Base-by-base conservation (phyloP, 768 basidiomycete genomes). In the Lactarius indigo region DNA sequence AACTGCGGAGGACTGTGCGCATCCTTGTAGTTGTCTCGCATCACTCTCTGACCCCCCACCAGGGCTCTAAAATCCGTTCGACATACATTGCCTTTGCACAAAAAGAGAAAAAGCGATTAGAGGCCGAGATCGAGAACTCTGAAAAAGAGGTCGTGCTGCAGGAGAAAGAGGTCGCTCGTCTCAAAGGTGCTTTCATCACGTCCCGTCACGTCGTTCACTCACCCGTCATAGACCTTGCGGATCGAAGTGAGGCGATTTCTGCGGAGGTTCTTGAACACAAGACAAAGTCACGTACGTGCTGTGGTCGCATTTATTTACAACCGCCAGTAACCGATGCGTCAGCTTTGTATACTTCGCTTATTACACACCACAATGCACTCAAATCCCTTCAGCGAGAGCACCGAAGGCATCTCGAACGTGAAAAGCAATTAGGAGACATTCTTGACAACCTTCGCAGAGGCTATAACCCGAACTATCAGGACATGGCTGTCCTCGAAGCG, bases 401-500 rank as follows among this genome's bases (percentile, higher is more conserved):
- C 74, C 79, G 87, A 64, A 85, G 87, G 67, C 87, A 91, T 65
- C 75, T 92, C 31, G 85, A 90, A 66, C 88, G 89, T 60, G 87
- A 96, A 73, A 84, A 84, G 66, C 82, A 86, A 56, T 85, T 99
- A 2, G 90, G 89, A 28, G 84, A 88, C n/a, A 92, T 99, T 59
- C 83, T 99, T 7, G 84, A 87, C 65, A 80, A 87, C 33, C 84
- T 99, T 13, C 84, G 92, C 26, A 84, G 85, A 12, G 88, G 90
- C 5, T 98, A 97, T 79, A 99, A 99, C 75, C 96, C 96, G 18
- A 99, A 99, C 76, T 98, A 98, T 77, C 96, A 98, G 75, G 96
- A 99, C 74, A 98, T 99, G 96, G 95, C 94, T 2, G 96, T 98
- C 57, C 85, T 97, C 33, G 96, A 96, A 71, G 96, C 96, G 20